These are phyloP conservation scores for Graphiopsis chlorocephala DNA, from an alignment of 2,329 filamentous ascomycete genomes.

Conservation along the genomic window DNA sequence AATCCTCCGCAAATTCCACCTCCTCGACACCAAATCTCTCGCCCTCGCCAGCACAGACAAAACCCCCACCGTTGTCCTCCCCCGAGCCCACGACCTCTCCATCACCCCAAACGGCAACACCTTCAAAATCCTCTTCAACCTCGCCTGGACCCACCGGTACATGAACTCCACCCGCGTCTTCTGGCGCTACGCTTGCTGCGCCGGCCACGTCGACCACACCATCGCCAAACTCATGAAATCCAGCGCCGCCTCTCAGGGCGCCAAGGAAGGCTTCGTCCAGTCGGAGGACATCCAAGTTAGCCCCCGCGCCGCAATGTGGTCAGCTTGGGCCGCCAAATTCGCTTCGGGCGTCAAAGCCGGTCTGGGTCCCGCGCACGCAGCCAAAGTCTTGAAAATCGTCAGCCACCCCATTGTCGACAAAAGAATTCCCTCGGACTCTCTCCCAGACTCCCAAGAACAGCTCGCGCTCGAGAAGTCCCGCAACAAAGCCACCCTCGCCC, in stretches of 20 bases:
- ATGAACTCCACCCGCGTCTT: slow-evolving; percentile 33
- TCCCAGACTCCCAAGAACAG: background rate
- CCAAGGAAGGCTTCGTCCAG: background rate
- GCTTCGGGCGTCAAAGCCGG: slow-evolving; percentile 21
- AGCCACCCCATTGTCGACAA: background rate
- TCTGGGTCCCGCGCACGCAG: background rate
- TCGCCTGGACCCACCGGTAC: slow-evolving; percentile 26
- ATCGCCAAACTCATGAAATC: slow-evolving; percentile 18
- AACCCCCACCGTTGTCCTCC: background rate
- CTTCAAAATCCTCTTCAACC: background rate
- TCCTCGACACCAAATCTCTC: background rate
- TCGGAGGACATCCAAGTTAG: background rate
- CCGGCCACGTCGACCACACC: slow-evolving; percentile 21
- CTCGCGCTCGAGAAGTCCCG: background rate
- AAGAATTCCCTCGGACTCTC: background rate
- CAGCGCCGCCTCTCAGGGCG: slow-evolving; percentile 14
- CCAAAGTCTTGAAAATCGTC: slow-evolving; percentile 8
- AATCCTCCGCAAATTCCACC: slow-evolving; percentile 19
- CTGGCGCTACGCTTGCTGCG: slow-evolving; percentile 34
- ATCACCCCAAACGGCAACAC: background rate
- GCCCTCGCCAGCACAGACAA: slow-evolving; percentile 12
- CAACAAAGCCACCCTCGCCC: background rate
- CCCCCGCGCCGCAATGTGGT: slow-evolving; percentile 18
- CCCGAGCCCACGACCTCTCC: background rate
- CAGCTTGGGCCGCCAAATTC: slow-evolving; percentile 26